Evolutionary conservation across 805 yeast species (phyloP).

Genomic region (Candida xiaguanensis): DNA sequence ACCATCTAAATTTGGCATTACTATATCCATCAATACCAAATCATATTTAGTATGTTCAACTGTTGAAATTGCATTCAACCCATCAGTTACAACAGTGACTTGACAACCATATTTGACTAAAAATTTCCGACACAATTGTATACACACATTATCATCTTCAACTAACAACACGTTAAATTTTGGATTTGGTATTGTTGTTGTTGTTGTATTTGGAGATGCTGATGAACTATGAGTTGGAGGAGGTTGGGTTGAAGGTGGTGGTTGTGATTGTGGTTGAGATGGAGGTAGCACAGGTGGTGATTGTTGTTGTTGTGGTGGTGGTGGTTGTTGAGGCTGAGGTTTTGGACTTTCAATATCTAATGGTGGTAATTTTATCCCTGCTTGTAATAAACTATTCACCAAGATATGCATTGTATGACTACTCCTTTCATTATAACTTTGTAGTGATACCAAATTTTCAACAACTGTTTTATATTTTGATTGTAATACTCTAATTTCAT

Average conservation of each 20-base stretch:
- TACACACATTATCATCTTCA: slow-evolving; percentile 80
- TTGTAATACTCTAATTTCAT: slow-evolving; percentile 38
- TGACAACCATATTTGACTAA: slow-evolving; percentile 85
- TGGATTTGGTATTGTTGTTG: slow-evolving; percentile 30
- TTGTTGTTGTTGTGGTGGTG: slow-evolving; percentile 3
- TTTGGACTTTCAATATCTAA: slow-evolving; percentile 31
- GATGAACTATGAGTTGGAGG: slow-evolving; percentile 2
- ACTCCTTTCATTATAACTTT: slow-evolving; percentile 54
- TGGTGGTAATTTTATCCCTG: slow-evolving; percentile 68
- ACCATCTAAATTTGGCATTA: slow-evolving; percentile 85
- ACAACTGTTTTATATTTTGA: slow-evolving; percentile 62
- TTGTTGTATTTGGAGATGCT: slow-evolving; percentile 12
- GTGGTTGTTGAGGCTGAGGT: not conserved
- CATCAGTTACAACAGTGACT: slow-evolving; percentile 91
- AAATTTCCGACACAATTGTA: slow-evolving; percentile 78
- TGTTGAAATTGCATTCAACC: slow-evolving; percentile 78
- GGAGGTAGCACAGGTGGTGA: slow-evolving; percentile 1
- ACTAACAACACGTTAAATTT: slow-evolving; percentile 72
- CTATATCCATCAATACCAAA: slow-evolving; percentile 80
- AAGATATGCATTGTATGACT: slow-evolving; percentile 49
- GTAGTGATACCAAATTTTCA: slow-evolving; percentile 56
- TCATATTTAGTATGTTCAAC: slow-evolving; percentile 71
- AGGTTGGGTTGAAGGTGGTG: not conserved
- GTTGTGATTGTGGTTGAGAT: slow-evolving; percentile 3
- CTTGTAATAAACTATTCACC: slow-evolving; percentile 45